A percentile compares a stretch with the other conserved stretches of the same genome.
phyloP scores from a whole-genome alignment of 768 basidiomycete genomes.

The Megacollybia marginata region DNA sequence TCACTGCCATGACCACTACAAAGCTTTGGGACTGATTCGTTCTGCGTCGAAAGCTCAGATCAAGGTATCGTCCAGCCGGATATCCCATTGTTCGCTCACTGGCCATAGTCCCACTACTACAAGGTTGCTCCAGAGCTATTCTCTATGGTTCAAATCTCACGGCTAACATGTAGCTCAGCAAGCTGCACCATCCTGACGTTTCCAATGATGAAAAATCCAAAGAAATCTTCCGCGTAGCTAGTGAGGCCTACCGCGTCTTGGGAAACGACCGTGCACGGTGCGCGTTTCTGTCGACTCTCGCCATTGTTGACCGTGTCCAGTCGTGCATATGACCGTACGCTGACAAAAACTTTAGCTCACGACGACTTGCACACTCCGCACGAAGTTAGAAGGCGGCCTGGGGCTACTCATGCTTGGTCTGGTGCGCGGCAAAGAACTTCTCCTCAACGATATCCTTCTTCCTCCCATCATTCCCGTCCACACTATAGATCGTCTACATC shows the following conservation, averaged over 20 bases:
- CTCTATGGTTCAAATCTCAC: background rate
- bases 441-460: too few species aligned
- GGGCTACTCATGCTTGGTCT: slow-evolving; percentile 37
- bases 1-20: slow-evolving; percentile 25
- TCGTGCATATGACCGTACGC: slow-evolving; percentile 37
- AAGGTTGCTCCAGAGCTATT: slow-evolving; percentile 17
- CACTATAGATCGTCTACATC: too few species aligned
- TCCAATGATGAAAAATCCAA: slow-evolving; percentile 33
- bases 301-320: slow-evolving; percentile 12
- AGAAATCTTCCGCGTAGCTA: slow-evolving; percentile 30
- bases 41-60: slow-evolving; percentile 35
- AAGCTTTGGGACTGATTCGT: slow-evolving; percentile 30
- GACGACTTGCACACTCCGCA: slow-evolving; percentile 14
- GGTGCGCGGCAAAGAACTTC: background rate
- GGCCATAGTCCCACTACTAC: slow-evolving; percentile 32
- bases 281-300: background rate
- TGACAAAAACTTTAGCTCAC: slow-evolving; percentile 21
- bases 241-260: slow-evolving; percentile 38
- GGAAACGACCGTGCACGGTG: slow-evolving; percentile 38
- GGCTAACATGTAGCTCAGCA: slow-evolving; percentile 19
- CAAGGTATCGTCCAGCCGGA: slow-evolving; percentile 20
- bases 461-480: too few species aligned
- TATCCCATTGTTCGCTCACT: background rate
- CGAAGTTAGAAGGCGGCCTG: slow-evolving; percentile 14
- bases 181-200: slow-evolving; percentile 42